Conservation (phyloP, 2,329 filamentous ascomycete species). For the Karstenula rhodostoma region DNA sequence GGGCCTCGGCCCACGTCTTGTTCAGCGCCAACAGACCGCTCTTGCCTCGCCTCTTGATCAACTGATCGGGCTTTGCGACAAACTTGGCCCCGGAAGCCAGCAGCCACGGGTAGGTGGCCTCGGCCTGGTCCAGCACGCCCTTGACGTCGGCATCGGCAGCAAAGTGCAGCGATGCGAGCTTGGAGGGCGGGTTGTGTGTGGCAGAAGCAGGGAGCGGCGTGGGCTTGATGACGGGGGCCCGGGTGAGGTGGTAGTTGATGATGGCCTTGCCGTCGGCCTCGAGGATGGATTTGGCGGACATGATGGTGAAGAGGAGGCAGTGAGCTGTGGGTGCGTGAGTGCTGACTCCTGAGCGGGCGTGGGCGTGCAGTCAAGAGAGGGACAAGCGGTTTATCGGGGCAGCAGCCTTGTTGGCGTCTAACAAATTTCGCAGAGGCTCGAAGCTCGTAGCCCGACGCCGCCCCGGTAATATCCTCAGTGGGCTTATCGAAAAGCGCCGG, state of each 20-base stretch:
- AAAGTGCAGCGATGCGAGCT: conserved; percentile 92
- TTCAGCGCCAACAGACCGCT: conserved; percentile 95
- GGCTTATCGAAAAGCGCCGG: conserved; percentile 31
- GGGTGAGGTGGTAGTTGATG: conserved; percentile 99
- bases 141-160: conserved; percentile 84
- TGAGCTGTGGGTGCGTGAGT: conserved; percentile 33
- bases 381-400: conserved; percentile 23
- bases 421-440: conserved; percentile 25
- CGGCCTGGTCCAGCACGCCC: conserved; percentile 90
- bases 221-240: conserved; percentile 96
- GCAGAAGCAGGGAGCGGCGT: conserved; percentile 84
- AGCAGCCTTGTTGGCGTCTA: conserved; percentile 8
- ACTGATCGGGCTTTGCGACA: conserved; percentile 98
- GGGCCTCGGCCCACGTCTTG: conserved; percentile 95
- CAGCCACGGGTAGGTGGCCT: conserved; percentile 97
- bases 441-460: conserved; percentile 24
- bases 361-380: conserved; percentile 19
- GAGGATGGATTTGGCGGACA: conserved; percentile 96
- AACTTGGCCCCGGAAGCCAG: conserved; percentile 85
- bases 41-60: conserved; percentile 99
- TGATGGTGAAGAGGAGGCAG: conserved; percentile 49
- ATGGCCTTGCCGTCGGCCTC: conserved; percentile 99
- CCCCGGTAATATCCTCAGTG: conserved; percentile 26
- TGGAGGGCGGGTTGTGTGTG: conserved; percentile 91
- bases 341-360: conserved; percentile 18